phyloP scores from a whole-genome alignment of 2,329 filamentous ascomycete genomes.

The Pseudogymnoascus sp. region DNA sequence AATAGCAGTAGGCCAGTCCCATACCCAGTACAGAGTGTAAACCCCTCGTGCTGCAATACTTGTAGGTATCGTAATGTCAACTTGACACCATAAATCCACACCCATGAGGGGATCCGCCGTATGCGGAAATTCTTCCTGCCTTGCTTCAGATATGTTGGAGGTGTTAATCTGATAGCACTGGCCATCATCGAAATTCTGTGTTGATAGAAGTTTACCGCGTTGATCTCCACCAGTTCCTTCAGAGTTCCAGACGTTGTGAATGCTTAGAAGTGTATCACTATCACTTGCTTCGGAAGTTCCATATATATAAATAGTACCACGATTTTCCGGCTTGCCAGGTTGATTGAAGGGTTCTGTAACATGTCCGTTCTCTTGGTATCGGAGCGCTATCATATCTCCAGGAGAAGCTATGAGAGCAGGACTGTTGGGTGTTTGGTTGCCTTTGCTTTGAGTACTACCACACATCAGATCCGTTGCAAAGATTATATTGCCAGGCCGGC shows the following conservation, averaged over 20 bases:
- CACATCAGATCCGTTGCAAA: conserved; percentile 1
- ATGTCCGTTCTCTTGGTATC: conserved; percentile 70
- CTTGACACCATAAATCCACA: neutral
- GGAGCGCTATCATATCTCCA: conserved; percentile 58
- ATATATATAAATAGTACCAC: conserved; percentile 67
- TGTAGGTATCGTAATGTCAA: neutral
- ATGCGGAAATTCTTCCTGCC: conserved; percentile 45
- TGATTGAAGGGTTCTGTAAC: conserved; percentile 53
- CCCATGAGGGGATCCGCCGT: conserved; percentile 42
- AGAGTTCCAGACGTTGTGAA: conserved; percentile 67
- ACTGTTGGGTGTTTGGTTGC: conserved; percentile 17
- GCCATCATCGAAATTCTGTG: conserved; percentile 76
- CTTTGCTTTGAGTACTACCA: conserved; percentile 42
- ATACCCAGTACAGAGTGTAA: conserved; percentile 86
- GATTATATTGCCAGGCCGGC: conserved; percentile 32
- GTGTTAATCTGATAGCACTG: conserved; percentile 74
- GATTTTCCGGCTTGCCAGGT: conserved; percentile 52
- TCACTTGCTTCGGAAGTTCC: conserved; percentile 54
- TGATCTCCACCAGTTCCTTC: conserved; percentile 73
- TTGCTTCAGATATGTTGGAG: conserved; percentile 18
- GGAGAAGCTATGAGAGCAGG: conserved; percentile 37
- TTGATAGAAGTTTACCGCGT: conserved; percentile 64
- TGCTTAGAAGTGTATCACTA: conserved; percentile 42
- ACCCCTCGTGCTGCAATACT: conserved; percentile 40
- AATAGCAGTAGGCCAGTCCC: conserved; percentile 64